Base-by-base conservation (phyloP, 2,329 filamentous ascomycete species). In the Cordyceps cateniannulata region DNA sequence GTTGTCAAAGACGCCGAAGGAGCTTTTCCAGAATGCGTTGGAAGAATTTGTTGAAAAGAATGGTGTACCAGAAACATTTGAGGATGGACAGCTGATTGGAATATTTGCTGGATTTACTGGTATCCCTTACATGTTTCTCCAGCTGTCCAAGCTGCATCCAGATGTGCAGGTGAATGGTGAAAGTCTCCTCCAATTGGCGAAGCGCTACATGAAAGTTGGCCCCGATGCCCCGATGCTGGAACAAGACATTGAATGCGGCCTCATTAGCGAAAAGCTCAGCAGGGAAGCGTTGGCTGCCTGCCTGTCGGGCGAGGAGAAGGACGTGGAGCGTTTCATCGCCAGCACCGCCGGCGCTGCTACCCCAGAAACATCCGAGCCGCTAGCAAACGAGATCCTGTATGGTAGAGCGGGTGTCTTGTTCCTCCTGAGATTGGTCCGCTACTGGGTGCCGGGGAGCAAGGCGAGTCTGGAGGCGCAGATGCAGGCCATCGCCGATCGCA, bases 351-450 rank as follows among this genome's bases (percentile, higher is more conserved):
- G 7, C 20, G 49, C 20, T 9, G 35, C 49, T 20, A 22, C 14
- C 9, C 18, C 49, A 9, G 27, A 25, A 2, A 62, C 66, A n/a
- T 68, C 68, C 2, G 79, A 80, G 27, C 77, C 72, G 1, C 77
- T 75, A 40, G 68, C 72, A 1, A 84, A 88, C 59, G 87, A 90
- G 67, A 81, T 86, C 71, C 73, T 88, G 6, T 85, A 87, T 69
- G 88, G 88, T 6, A 80, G 86, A 12, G 85, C 87, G 1, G 88
- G 88, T 0, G 83, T 85, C 58, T 75, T 91, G 25, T 90, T 90
- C 69, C 75, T 89, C 48, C 77, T 91, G 45, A 79, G 88, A 1
- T 73, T 89, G 62, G 82, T 89, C 38, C 81, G 81, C 24, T 78
- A 80, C 29, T 81, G 80, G 63, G 82, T 88, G 50, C 71, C 78